These are phyloP conservation scores for Beauveria sp. DNA, from an alignment of 2,329 filamentous ascomycete genomes.

Conservation along the genomic window DNA sequence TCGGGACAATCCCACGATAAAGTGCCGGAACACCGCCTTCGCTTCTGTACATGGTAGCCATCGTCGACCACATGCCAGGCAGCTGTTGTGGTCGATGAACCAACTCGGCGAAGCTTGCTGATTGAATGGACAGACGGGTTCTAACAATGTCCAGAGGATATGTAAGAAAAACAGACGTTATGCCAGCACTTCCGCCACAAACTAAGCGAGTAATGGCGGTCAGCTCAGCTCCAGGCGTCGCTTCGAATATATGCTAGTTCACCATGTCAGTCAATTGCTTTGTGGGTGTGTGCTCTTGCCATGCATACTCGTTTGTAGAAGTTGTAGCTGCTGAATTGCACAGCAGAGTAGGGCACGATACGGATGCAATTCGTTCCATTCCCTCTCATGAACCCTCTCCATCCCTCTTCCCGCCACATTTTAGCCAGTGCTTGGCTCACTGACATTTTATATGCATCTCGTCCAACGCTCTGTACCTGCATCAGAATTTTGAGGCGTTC, in stretches of 20 bases:
- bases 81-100: slow-evolving; percentile 57
- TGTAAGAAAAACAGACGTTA: slow-evolving; percentile 90
- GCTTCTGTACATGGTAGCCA: slow-evolving; percentile 77
- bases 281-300: not conserved
- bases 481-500: slow-evolving; percentile 97
- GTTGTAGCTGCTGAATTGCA: slow-evolving; percentile 97
- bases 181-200: slow-evolving; percentile 87
- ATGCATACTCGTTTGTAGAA: slow-evolving; percentile 80
- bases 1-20: slow-evolving; percentile 92
- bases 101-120: slow-evolving; percentile 83
- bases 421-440: slow-evolving; percentile 82
- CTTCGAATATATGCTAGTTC: slow-evolving; percentile 63
- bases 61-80: slow-evolving; percentile 86
- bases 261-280: slow-evolving; percentile 11
- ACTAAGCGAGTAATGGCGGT: slow-evolving; percentile 66
- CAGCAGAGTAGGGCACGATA: slow-evolving; percentile 95
- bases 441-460: slow-evolving; percentile 88
- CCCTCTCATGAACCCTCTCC: slow-evolving; percentile 93
- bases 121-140: slow-evolving; percentile 92
- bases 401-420: slow-evolving; percentile 96
- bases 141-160: slow-evolving; percentile 97
- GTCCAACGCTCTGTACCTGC: slow-evolving; percentile 84
- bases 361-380: slow-evolving; percentile 98
- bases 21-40: slow-evolving; percentile 80
- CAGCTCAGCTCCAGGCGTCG: slow-evolving; percentile 65